Evolutionary conservation across 1,284 basidiomycete species (phyloP).

Genomic region (Trichosporon sp.): DNA sequence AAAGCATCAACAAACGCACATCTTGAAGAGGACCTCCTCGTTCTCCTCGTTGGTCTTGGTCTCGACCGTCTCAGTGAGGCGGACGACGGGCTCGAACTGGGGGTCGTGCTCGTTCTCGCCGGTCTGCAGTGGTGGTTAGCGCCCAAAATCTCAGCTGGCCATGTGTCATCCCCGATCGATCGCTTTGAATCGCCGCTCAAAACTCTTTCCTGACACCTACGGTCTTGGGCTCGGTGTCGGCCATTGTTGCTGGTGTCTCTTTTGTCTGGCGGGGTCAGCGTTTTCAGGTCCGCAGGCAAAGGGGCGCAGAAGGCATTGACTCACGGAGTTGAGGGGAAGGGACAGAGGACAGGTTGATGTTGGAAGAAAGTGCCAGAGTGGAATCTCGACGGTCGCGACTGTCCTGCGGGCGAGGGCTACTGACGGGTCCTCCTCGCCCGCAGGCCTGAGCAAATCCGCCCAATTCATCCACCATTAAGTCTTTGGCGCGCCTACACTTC

Average conservation of each 20-base stretch:
- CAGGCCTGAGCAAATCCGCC: slow-evolving; percentile 4
- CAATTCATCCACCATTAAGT: background rate
- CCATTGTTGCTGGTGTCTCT: slow-evolving; percentile 29
- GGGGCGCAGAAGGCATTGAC: background rate
- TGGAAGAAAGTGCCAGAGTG: slow-evolving; percentile 4
- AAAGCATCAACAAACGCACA: slow-evolving; percentile 64
- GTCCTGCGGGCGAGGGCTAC: background rate
- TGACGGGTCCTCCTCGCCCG: background rate
- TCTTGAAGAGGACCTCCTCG: slow-evolving; percentile 92
- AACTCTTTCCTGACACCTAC: slow-evolving; percentile 3
- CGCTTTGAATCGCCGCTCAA: background rate
- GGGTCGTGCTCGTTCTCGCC: slow-evolving; percentile 72
- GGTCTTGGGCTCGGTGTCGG: slow-evolving; percentile 36
- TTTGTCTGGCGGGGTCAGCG: background rate
- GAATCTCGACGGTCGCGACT: background rate
- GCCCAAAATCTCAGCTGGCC: background rate
- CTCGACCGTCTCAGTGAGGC: slow-evolving; percentile 88
- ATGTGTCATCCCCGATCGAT: no score
- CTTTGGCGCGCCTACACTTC: background rate
- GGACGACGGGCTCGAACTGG: slow-evolving; percentile 95
- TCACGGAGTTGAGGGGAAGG: background rate
- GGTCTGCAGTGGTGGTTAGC: background rate
- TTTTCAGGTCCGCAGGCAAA: background rate
- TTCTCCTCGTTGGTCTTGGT: slow-evolving; percentile 95
- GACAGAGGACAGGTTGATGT: background rate